Conservation (phyloP, 2,329 filamentous ascomycete genomes). For the Chaetomiaceae sp. region DNA sequence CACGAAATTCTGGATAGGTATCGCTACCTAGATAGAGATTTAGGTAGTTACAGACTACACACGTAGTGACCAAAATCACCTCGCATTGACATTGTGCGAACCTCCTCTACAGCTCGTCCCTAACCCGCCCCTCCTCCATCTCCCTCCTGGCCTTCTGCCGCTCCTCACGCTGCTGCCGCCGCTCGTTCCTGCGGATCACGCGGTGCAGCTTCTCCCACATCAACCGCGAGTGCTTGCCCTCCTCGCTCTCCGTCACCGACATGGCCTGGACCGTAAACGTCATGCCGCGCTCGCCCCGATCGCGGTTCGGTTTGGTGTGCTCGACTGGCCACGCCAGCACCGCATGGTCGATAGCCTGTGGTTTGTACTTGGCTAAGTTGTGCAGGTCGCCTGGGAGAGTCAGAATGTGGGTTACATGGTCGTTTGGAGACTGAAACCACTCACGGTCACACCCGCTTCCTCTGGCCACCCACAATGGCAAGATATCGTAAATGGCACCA, state of each 20-base stretch:
- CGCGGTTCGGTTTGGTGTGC: conserved; percentile 26
- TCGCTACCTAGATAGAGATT: no score
- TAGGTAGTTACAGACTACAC: not conserved
- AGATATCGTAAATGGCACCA: conserved; percentile 37
- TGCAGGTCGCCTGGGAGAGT: conserved; percentile 20
- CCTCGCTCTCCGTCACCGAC: conserved; percentile 24
- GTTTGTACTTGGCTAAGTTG: conserved; percentile 28
- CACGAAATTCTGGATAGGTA: no score
- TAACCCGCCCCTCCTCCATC: conserved; percentile 18
- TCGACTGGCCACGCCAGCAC: conserved; percentile 29
- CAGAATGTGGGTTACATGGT: not conserved
- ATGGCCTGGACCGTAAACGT: conserved; percentile 30
- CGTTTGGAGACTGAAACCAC: not conserved
- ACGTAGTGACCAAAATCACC: not conserved
- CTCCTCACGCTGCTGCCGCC: conserved; percentile 23
- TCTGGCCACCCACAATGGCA: conserved; percentile 38
- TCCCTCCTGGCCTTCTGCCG: conserved; percentile 19
- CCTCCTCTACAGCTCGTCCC: conserved; percentile 22
- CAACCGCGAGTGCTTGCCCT: conserved; percentile 23
- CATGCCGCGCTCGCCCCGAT: conserved; percentile 25
- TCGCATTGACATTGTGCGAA: not conserved
- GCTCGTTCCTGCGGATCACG: conserved; percentile 22
- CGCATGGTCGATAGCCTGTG: conserved; percentile 23
- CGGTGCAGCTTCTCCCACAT: conserved; percentile 28
- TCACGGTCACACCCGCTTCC: conserved; percentile 33